A percentile compares a stretch with the other conserved stretches of the same genome.
Evolutionary conservation across 441 rosid genomes (phyloP).

Genomic region (Biscutella laevigata): DNA sequence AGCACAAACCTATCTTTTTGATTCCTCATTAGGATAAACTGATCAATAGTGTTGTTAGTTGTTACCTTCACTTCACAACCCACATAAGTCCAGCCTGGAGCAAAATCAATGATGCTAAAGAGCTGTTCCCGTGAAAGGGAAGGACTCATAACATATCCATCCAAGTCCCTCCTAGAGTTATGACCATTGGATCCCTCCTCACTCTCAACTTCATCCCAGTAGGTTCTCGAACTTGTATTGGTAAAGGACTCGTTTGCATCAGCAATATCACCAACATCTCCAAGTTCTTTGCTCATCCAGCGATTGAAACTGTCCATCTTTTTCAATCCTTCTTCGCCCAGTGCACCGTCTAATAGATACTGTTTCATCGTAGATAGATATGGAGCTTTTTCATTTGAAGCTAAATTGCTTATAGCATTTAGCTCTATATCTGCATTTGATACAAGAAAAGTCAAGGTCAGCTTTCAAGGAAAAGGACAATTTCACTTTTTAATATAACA

Average conservation of each 20-base stretch:
- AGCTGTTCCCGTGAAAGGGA: conserved; percentile 72
- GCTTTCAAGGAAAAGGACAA: conserved; percentile 16
- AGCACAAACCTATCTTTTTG: conserved; percentile 2
- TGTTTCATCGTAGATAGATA: conserved; percentile 39
- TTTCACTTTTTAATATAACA: conserved; percentile 7
- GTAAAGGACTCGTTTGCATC: conserved; percentile 53
- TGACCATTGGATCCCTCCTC: conserved; percentile 46
- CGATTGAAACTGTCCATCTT: conserved; percentile 86
- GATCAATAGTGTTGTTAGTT: conserved; percentile 14
- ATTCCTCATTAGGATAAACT: not conserved
- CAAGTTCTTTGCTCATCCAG: conserved; percentile 93
- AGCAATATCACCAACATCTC: conserved; percentile 73
- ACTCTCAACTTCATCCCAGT: conserved; percentile 60
- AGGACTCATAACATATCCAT: conserved; percentile 48
- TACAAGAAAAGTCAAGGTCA: conserved; percentile 25
- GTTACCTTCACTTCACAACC: conserved; percentile 56
- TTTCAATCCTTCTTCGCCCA: conserved; percentile 47
- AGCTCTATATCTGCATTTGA: conserved; percentile 32
- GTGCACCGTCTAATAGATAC: conserved; percentile 38
- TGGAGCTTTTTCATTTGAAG: conserved; percentile 40
- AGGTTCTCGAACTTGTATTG: conserved; percentile 46
- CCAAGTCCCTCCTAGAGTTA: conserved; percentile 44
- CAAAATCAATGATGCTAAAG: conserved; percentile 66
- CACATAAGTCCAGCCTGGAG: conserved; percentile 66
- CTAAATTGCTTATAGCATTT: conserved; percentile 26